phyloP scores from a whole-genome alignment of 179 eudicot genomes.

The Spinacia oleracea region DNA sequence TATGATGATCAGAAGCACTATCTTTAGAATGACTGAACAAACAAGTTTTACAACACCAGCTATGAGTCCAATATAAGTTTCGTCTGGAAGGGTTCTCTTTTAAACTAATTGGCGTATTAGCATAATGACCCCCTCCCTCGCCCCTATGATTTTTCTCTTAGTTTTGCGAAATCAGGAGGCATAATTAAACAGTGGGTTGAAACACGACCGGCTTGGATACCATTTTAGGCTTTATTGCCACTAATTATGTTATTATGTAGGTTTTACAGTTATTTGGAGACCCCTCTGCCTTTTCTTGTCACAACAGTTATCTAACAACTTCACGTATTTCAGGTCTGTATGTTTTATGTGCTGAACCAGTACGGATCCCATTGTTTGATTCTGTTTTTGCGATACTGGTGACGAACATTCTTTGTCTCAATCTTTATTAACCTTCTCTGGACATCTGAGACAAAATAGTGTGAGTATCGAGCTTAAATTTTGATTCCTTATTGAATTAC shows the following conservation, averaged over 20 bases:
- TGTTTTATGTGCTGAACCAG: slow-evolving; percentile 83
- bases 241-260: background rate
- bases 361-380: slow-evolving; percentile 87
- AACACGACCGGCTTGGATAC: background rate
- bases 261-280: background rate
- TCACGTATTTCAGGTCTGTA: slow-evolving; percentile 60
- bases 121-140: background rate
- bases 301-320: background rate
- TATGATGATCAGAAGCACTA: background rate
- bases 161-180: background rate
- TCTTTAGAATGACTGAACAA: background rate
- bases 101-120: background rate
- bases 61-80: background rate
- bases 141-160: background rate
- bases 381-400: slow-evolving; percentile 90
- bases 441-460: slow-evolving; percentile 91
- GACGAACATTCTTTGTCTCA: slow-evolving; percentile 95
- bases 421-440: slow-evolving; percentile 94
- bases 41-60: background rate
- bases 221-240: background rate
- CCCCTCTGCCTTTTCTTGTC: background rate
- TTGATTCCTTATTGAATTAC: background rate
- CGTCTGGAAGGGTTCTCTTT: background rate
- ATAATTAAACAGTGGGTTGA: background rate
- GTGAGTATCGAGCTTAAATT: slow-evolving; percentile 47